Evolutionary conservation across 148 eudicot genomes (phyloP).

Genomic region (Rhododendron griersonianum): DNA sequence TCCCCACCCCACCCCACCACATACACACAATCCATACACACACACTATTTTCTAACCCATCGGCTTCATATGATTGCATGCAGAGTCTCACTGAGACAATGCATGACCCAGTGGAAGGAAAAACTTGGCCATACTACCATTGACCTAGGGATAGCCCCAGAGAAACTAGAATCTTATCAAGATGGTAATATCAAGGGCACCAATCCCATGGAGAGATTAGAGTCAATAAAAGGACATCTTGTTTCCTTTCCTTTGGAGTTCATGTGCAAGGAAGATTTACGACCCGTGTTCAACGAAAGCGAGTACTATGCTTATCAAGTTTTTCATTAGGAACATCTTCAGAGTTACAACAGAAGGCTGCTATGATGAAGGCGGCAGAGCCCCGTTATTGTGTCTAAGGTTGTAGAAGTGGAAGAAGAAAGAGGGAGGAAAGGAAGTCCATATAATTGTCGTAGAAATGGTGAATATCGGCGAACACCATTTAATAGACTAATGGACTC

Average conservation of each 20-base stretch:
- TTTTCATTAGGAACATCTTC: conserved; percentile 50
- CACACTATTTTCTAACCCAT: neutral
- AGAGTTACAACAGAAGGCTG: neutral
- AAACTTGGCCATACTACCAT: conserved; percentile 90
- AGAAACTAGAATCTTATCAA: conserved; percentile 72
- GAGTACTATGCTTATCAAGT: conserved; percentile 98
- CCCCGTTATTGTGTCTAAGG: neutral
- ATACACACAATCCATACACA: neutral
- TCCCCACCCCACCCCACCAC: neutral
- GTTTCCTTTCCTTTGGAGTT: conserved; percentile 92
- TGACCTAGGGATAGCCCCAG: conserved; percentile 88
- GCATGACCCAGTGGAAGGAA: conserved; percentile 78
- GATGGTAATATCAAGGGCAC: conserved; percentile 65
- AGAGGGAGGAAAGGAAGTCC: neutral
- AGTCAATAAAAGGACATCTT: conserved; percentile 84
- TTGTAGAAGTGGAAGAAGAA: neutral
- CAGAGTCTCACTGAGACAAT: conserved; percentile 82
- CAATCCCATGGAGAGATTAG: conserved; percentile 78
- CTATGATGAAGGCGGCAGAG: neutral
- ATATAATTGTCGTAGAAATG: neutral
- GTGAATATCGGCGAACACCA: neutral
- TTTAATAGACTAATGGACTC: neutral
- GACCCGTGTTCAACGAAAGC: conserved; percentile 96
- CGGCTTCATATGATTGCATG: neutral
- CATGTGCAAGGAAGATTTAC: conserved; percentile 87